Evolutionary conservation across 352 stramenopile genomes (phyloP), one percentile per base, ranked within the genome.

Genomic region (Phytophthora chlamydospora): DNA sequence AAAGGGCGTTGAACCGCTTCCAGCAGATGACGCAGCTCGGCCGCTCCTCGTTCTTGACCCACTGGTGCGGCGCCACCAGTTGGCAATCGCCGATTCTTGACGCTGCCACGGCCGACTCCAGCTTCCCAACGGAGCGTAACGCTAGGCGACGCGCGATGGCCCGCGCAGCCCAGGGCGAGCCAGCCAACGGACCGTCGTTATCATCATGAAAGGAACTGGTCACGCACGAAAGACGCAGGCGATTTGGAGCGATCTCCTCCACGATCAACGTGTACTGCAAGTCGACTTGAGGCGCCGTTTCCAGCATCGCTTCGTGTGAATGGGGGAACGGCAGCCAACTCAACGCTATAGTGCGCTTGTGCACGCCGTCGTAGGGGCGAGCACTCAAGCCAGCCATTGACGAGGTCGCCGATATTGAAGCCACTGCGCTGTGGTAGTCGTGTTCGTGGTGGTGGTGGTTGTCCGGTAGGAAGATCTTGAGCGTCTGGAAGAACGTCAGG

Each of bases 211-310:
- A 88, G 1, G 76, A 85, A 34, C 68, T 83, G 10, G 76, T 75
- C 17, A 90, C 69, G 14, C 80, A 88, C 17, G 78, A 87, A 11
- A 90, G 47, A 8, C 77, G 77, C 35, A 90, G 39, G 0, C 71
- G 75, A 34, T 78, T 55, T 24, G 63, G 62, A 13, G 59, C 42
- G 44, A 90, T 79, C 51, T 90, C 80, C 57, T 90, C 80, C 7
- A 90, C 59, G 21, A 90, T 78, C 11, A 90, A 60, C 3, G 78
- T 88, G 50, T 85, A 88, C 58, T 90, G 77, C 52, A 90, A 42
- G 55, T 82, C 71, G 17, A 90, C 52, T 33, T 76, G 64, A 14
- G 58, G 63, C 31, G 54, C 44, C 13, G 54, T 58, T 29, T 73
- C 49, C 19, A 62, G 27, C 27, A 67, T 52, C 4, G 56, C 47